Evolutionary conservation across 306 rosid genomes (phyloP), one percentile per base, ranked within the genome.

Genomic region (Pyrus communis): DNA sequence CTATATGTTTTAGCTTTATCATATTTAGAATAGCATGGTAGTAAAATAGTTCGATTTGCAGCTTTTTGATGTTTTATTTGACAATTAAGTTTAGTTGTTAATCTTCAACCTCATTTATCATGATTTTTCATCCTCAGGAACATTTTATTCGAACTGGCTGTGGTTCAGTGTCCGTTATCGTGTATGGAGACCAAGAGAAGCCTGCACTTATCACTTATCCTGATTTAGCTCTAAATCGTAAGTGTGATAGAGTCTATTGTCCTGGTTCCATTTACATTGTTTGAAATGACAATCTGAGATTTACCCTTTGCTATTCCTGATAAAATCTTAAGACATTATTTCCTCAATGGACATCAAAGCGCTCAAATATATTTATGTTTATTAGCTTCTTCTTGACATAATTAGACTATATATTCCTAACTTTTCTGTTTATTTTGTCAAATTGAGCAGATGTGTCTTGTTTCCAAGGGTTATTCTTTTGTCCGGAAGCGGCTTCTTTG

Each of bases 401-500:
- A 63, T 17, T 6, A 35, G 30, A 49, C 55, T 30, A 68, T 25
- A 23, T 11, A 27, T 33, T 62, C 18, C 28, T 78, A n/a, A 75
- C 77, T 59, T 57, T 9, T 17, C 6, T 12, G 55, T 69, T 81
- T 66, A 9, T 46, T 14, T 42, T 54, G 55, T 67, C 6, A 11
- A 40, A 45, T 85, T 78, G 25, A 76, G 78, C 92, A 93, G 98
- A 91, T 78, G 73, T 89, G 87, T 93, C 96, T 27, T 93, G 98
- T 82, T 93, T 93, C 89, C 98, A 91, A 88, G 98, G 98, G 82
- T 82, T 93, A 75, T 89, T 93, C 86, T 93, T 93, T 75, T 91
- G 91, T 82, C 96, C 97, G 0, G 98, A 93, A 87, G 98, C 92
- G 0, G 93, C 96, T 85, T 93, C 98, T 60, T 86, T 93, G 87